phyloP scores from a whole-genome alignment of 805 yeast genomes.

The Citeromyces matritensis region DNA sequence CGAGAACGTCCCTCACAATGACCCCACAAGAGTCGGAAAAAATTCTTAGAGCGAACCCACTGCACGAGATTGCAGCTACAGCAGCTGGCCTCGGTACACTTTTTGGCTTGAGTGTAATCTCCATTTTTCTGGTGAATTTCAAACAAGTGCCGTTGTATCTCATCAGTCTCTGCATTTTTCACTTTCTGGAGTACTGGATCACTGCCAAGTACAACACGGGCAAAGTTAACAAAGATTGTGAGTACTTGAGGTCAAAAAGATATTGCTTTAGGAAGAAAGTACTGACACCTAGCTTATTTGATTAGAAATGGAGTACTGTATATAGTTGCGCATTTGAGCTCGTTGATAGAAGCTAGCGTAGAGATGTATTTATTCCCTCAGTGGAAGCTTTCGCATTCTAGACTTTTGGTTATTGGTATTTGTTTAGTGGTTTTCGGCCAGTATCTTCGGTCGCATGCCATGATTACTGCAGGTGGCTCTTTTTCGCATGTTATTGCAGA shows the following conservation, averaged over 20 bases:
- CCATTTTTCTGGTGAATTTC: conserved; percentile 12
- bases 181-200: conserved; percentile 65
- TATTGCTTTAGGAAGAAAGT: not conserved
- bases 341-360: conserved; percentile 32
- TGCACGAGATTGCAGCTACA: not conserved
- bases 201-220: conserved; percentile 64
- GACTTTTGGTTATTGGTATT: conserved; percentile 27
- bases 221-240: conserved; percentile 48
- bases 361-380: conserved; percentile 26
- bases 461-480: conserved; percentile 78
- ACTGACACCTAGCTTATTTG: conserved; percentile 25
- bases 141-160: conserved; percentile 31
- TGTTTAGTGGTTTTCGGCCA: conserved; percentile 46
- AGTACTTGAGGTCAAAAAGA: not conserved
- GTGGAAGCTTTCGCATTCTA: conserved; percentile 9
- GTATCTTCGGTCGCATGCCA: conserved; percentile 51
- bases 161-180: conserved; percentile 44
- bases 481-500: conserved; percentile 71
- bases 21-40: not conserved
- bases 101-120: conserved; percentile 21
- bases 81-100: conserved; percentile 4
- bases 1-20: conserved; percentile 12
- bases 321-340: conserved; percentile 36
- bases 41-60: not conserved
- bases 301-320: conserved; percentile 50